These are phyloP conservation scores for Xylona heveae DNA, from an alignment of 495 filamentous ascomycete genomes.

Conservation along the genomic window DNA sequence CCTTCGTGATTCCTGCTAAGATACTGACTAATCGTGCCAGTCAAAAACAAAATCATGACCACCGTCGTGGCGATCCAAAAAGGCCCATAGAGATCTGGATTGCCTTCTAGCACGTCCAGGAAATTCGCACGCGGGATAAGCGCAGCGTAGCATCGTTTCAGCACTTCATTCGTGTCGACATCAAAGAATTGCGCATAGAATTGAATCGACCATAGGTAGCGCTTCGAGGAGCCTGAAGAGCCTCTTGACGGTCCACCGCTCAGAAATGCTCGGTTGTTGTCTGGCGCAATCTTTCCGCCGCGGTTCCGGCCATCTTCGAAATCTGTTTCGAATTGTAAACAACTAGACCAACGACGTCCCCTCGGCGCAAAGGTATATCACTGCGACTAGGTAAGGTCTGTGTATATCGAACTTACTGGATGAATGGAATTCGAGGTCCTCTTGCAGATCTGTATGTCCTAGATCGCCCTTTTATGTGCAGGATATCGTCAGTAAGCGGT, in stretches of 20 bases:
- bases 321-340: conserved; percentile 7
- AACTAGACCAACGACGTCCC: too few species aligned
- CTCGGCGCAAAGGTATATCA: too few species aligned
- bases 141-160: conserved; percentile 61
- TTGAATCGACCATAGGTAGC: conserved; percentile 72
- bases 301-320: conserved; percentile 14
- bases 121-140: conserved; percentile 84
- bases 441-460: conserved; percentile 91
- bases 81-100: conserved; percentile 86
- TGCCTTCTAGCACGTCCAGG: conserved; percentile 89
- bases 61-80: conserved; percentile 99
- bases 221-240: conserved; percentile 38
- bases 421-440: conserved; percentile 96
- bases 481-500: too few species aligned
- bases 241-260: background rate
- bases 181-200: conserved; percentile 98
- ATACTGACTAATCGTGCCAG: conserved; percentile 85
- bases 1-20: conserved; percentile 35
- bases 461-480: conserved; percentile 58
- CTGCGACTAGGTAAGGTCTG: too few species aligned
- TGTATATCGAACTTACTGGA: conserved; percentile 35
- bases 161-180: conserved; percentile 76
- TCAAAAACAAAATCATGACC: conserved; percentile 82
- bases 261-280: conserved; percentile 4
- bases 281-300: conserved; percentile 14